A percentile compares a stretch with the other conserved stretches of the same genome.
Conservation (phyloP, 345 rosid genomes). For the Luvunga scandens region DNA sequence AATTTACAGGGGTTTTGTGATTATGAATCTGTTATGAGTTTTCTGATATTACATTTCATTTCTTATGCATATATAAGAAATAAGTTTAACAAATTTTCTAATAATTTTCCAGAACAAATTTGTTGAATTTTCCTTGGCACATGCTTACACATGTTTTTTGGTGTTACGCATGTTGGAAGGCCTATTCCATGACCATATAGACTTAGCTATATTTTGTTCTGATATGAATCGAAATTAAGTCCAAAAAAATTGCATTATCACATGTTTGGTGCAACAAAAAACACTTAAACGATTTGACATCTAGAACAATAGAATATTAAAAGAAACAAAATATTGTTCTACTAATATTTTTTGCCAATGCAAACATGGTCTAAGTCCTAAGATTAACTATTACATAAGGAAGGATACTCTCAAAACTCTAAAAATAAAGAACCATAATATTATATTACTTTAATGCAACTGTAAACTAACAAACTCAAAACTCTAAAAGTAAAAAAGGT, state of each 20-base stretch:
- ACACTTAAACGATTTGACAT: background rate
- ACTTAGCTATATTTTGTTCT: background rate
- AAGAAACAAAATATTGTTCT: too few species aligned
- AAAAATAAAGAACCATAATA: too few species aligned
- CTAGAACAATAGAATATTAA: background rate
- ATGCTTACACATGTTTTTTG: slow-evolving; percentile 32
- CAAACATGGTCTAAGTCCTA: too few species aligned
- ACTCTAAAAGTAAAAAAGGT: too few species aligned
- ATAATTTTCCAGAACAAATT: background rate
- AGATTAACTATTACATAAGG: too few species aligned
- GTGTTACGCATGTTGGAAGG: slow-evolving; percentile 12
- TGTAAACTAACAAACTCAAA: too few species aligned
- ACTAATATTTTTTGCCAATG: too few species aligned
- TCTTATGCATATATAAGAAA: background rate
- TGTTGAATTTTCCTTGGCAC: slow-evolving; percentile 4
- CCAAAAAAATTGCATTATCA: background rate
- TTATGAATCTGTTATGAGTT: slow-evolving; percentile 9
- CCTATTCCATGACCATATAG: background rate
- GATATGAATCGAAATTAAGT: background rate
- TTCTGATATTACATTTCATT: too few species aligned
- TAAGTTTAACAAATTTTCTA: background rate
- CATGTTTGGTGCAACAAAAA: background rate
- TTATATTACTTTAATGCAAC: too few species aligned
- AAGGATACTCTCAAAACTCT: too few species aligned
- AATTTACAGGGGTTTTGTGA: background rate